Base-by-base conservation (phyloP, 202 grass and related monocot genomes). In the Zoysia matrella region DNA sequence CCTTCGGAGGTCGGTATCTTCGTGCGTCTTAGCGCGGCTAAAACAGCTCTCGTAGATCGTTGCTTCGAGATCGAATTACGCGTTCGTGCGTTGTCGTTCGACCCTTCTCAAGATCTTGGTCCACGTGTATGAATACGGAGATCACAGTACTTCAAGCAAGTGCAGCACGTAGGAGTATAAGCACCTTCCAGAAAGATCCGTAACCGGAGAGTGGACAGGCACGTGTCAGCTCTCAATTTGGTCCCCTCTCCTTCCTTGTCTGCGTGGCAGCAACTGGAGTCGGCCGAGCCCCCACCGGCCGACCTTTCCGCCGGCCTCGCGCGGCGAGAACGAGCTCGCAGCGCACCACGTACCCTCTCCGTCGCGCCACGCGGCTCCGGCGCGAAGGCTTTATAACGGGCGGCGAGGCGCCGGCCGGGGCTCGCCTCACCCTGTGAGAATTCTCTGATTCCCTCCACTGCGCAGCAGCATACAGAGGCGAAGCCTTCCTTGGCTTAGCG, bases 101-200 rank as follows among this genome's bases (percentile, higher is more conserved):
- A 22, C 22, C 22, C 22, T 22, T 22, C 22, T 22, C 22, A 22
- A 22, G 0, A 22, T 22, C 22, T 22, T 22, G 22, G 22, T 22
- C 22, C 22, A 22, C 22, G 22, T 22, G 22, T 22, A 22, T 22
- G 22, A 22, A 22, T 22, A 22, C 22, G 22, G 22, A 22, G 22
- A 22, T 22, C 22, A 22, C 30, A 36, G 30, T 36, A 36, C 30
- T 36, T 1, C 30, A 36, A 36, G 30, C 30, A 36, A 36, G 30
- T 36, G 30, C 30, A 36, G 30, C 30, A 36, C 30, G 30, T 36
- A 36, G 30, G 30, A 36, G 30, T 36, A 12, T 22, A 18, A 18
- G 53, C 53, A 18, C 5, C 6, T 68, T 77, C 79, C 50, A 58
- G 85, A 82, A 61, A 60, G 5, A 36, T 67, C 67, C 30, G 44